A percentile compares a stretch with the other conserved stretches of the same genome.
These are phyloP conservation scores for Pseudonitzschia multiseries DNA, from an alignment of 108 stramenopile species.

Conservation along the genomic window DNA sequence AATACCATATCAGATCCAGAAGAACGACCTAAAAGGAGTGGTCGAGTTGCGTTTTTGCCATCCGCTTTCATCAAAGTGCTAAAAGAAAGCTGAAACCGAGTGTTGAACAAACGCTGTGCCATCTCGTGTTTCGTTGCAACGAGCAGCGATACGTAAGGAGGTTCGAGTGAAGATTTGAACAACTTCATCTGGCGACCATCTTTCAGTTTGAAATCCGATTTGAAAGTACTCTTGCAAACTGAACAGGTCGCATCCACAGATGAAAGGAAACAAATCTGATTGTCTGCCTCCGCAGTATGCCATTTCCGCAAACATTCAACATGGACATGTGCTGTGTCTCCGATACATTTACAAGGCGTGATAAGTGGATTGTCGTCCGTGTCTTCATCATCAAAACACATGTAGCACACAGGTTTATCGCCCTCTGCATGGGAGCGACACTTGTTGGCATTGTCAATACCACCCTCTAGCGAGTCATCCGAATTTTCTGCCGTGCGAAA, in stretches of 20 bases:
- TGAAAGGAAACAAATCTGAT: constrained; percentile 93
- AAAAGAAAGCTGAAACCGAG: constrained; percentile 94
- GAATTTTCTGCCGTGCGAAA: constrained; percentile 63
- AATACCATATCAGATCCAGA: constrained; percentile 94
- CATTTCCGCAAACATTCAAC: constrained; percentile 88
- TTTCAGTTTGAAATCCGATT: constrained; percentile 90
- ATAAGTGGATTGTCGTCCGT: constrained; percentile 80
- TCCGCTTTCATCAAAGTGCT: constrained; percentile 89
- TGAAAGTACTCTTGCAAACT: constrained; percentile 96
- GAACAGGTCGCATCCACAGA: constrained; percentile 95
- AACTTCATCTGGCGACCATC: constrained; percentile 87
- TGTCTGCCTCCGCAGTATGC: constrained; percentile 90
- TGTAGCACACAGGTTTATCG: constrained; percentile 92
- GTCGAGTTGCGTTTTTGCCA: constrained; percentile 83
- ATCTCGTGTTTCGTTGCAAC: constrained; percentile 97
- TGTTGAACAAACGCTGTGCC: constrained; percentile 94
- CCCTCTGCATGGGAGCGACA: constrained; percentile 29
- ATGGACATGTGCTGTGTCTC: constrained; percentile 88
- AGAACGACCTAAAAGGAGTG: constrained; percentile 93
- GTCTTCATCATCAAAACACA: constrained; percentile 96
- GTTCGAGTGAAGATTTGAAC: constrained; percentile 91
- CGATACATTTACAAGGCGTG: constrained; percentile 86
- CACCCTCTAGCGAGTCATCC: constrained; percentile 69
- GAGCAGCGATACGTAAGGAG: constrained; percentile 93
- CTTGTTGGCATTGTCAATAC: constrained; percentile 9